A percentile compares a stretch with the other conserved stretches of the same genome.
Conservation (phyloP, 2,329 filamentous ascomycete genomes). For the Pleurostoma richardsiae region DNA sequence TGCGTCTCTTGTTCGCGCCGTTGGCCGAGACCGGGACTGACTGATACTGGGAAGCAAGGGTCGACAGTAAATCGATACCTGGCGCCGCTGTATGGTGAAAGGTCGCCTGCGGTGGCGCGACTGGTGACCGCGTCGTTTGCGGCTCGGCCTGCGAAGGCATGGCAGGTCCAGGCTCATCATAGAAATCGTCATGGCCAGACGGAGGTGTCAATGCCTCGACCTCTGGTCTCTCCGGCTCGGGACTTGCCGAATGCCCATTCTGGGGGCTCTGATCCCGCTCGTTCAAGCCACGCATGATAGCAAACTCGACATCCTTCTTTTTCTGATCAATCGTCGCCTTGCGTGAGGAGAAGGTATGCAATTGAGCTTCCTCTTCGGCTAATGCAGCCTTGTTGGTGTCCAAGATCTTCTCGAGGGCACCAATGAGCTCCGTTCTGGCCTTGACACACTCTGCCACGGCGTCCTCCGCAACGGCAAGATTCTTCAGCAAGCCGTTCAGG, state of each 20-base stretch:
- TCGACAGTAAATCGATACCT: conserved; percentile 33
- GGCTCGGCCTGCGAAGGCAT: conserved; percentile 6
- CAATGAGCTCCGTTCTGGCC: conserved; percentile 71
- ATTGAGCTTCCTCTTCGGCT: conserved; percentile 61
- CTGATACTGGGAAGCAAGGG: conserved; percentile 38
- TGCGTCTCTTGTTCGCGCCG: conserved; percentile 51
- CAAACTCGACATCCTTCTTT: conserved; percentile 84
- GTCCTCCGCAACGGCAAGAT: conserved; percentile 79
- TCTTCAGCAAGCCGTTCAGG: conserved; percentile 84
- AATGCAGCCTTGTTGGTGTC: conserved; percentile 67
- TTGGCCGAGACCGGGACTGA: conserved; percentile 44
- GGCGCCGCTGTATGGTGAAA: conserved; percentile 18
- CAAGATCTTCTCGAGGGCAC: conserved; percentile 77
- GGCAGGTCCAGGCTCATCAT: conserved; percentile 7
- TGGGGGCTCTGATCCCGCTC: conserved; percentile 44
- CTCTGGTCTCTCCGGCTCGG: conserved; percentile 69
- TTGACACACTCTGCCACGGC: conserved; percentile 88
- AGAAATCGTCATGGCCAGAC: conserved; percentile 41
- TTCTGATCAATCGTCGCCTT: conserved; percentile 71
- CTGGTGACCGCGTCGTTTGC: conserved; percentile 8
- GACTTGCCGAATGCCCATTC: conserved; percentile 38
- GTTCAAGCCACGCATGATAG: conserved; percentile 79
- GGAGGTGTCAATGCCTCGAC: conserved; percentile 87
- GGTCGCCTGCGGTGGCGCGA: conserved; percentile 8
- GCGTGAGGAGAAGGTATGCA: conserved; percentile 59